Base-by-base conservation (phyloP, 2,329 filamentous ascomycete genomes). In the Xylaria multiplex region DNA sequence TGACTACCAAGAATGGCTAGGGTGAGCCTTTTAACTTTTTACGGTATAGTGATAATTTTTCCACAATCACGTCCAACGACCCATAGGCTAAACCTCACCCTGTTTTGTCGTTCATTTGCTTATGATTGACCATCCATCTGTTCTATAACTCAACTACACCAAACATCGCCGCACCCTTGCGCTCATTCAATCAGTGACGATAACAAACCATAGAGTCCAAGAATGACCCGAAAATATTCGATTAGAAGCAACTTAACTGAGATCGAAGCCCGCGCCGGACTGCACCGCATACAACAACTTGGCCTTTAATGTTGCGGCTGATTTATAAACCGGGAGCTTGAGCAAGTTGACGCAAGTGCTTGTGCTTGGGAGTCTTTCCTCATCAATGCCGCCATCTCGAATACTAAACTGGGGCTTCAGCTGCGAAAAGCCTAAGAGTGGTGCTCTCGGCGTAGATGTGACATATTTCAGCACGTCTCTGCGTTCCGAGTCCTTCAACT, bases 301-400 rank as follows among this genome's bases (percentile, higher is more conserved):
- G 74, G 90, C 86, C 75, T 87, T 90, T 73, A 99, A 77, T 32
- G 83, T 85, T 65, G 82, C 79, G 69, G 89, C 87, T 40, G 84
- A 88, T 54, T 79, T 85, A 78, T 98, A 99, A 70, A 90, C 88
- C 6, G 96, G 96, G 71, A 99, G 80, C 82, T 99, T 99, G 54
- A 99, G 81, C 72, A 99, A 77, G 77, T 99, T 99, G 32, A 98
- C 93, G 74, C 96, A 99, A 0, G 96, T 99, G 77, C 94, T 97
- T 19, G 96, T 93, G 76, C 93, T 98, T 2, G 96, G 96, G 69
- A 97, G 81, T 65, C 96, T 84, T 54, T 88, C 85, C 79, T 95
- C 86, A 74, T 96, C 93, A 30, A 81, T 81, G 4, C 92, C 91
- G 0, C 89, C 90, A 79, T 99, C 96, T 4, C 96, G 84, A 69